Evolutionary conservation across 768 basidiomycete species (phyloP), one percentile per base, ranked within the genome.

Genomic region (Termitomyces sp.): DNA sequence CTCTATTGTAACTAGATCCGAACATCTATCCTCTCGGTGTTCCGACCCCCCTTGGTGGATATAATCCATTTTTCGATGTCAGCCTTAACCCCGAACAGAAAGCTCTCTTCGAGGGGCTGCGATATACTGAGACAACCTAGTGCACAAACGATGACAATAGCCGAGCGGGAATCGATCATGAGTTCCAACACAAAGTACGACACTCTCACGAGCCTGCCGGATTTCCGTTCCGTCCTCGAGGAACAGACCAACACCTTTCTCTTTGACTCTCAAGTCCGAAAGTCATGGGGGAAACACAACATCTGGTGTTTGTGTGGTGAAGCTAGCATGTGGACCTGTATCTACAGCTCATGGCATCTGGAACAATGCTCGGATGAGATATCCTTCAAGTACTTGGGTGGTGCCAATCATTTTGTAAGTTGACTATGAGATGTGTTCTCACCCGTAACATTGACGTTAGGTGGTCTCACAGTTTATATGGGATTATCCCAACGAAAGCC

Each of bases 271-370:
- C 5, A 17, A 9, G 10, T 45, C 5, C 41, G 26, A 2, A 28
- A 44, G 19, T 30, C 6, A 21, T 58, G 52, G 57, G 42, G 19
- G 12, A 38, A 15, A 3, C 47, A 8, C 10, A 19, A 51, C 6
- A 14, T 58, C 12, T 44, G 24, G 24, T 37, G 42, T 38, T 2
- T 58, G 8, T 54, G 54, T 32, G 56, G 51, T 12, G 51, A 53
- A 3, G 51, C 56, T 10, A 48, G 17, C n/a, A 0, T 42, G 6
- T 57, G 47, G 57, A 6, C 21, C 19, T 38, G 32, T 34, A 34
- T 54, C 7, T 50, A 44, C 19, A 34, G 30, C 5, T 35, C 19
- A 21, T 58, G 52, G 57, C 26, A 28, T 19, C 26, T 58, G 2
- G 45, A 57, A n/a, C 50, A 47, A 22, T 2, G 0, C 26, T 28